Percentiles rank a stretch among this genome's conserved stretches.
These are phyloP conservation scores for Paraphoma chrysanthemicola DNA, from an alignment of 2,329 filamentous ascomycete species.

Conservation along the genomic window DNA sequence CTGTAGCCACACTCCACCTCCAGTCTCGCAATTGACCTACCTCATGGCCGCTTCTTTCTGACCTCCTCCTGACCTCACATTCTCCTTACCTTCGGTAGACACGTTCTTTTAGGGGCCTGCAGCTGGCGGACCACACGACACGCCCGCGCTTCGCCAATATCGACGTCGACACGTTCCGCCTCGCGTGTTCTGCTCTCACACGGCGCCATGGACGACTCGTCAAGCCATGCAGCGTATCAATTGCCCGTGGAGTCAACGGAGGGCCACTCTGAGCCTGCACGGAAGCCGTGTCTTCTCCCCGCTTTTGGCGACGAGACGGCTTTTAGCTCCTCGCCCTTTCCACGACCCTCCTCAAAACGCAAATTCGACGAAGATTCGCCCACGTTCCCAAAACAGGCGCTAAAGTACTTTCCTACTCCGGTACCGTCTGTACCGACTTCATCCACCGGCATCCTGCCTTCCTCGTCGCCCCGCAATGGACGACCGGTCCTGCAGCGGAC, in stretches of 20 bases:
- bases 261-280: slow-evolving; percentile 48
- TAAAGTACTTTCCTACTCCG: slow-evolving; percentile 85
- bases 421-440: slow-evolving; percentile 74
- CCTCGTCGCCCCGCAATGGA: slow-evolving; percentile 67
- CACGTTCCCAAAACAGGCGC: slow-evolving; percentile 56
- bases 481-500: slow-evolving; percentile 65
- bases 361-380: slow-evolving; percentile 62
- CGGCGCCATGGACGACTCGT: slow-evolving; percentile 43
- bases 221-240: slow-evolving; percentile 31
- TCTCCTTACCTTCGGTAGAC: slow-evolving; percentile 20
- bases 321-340: slow-evolving; percentile 79
- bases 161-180: slow-evolving; percentile 35
- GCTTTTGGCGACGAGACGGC: slow-evolving; percentile 70
- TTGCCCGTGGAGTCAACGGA: slow-evolving; percentile 36
- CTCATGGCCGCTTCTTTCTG: slow-evolving; percentile 44
- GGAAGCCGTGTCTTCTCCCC: slow-evolving; percentile 74
- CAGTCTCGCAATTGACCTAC: slow-evolving; percentile 42
- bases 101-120: slow-evolving; percentile 21
- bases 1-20: slow-evolving; percentile 27
- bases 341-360: slow-evolving; percentile 71
- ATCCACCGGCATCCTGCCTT: slow-evolving; percentile 88
- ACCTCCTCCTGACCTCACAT: slow-evolving; percentile 29
- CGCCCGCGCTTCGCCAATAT: slow-evolving; percentile 25
- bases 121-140: slow-evolving; percentile 32
- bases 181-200: slow-evolving; percentile 34